Evolutionary conservation across 345 rosid genomes (phyloP), one percentile per base, ranked within the genome.

Genomic region (Lepidium didymum): DNA sequence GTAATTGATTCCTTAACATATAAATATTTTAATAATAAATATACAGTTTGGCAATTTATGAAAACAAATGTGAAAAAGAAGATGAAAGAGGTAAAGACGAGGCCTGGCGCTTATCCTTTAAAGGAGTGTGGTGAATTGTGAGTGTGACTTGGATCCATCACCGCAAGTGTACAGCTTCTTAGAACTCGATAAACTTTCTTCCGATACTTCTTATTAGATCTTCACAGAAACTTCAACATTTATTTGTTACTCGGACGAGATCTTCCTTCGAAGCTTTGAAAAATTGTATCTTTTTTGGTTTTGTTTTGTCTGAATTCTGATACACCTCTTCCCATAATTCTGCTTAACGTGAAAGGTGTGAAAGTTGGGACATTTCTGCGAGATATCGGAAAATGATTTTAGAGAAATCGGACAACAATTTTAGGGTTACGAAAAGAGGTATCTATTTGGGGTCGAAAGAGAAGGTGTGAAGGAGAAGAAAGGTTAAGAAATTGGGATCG

Each of bases 141-240:
- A 73, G 42, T 57, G 50, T 50, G 62, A 73, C 56, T 66, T 57
- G 44, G 77, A 73, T 72, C 72, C 77, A 73, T 73, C 72, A 66
- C 67, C 62, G 43, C 8, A 42, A 33, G 62, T 6, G 1, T 33
- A 66, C 67, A 50, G 61, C 72, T 73, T 16, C 67, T 65, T 59
- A 35, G 62, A 74, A 59, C 77, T 51, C 67, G 62, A 53, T 43
- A 35, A 0, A 51, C 68, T 18, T 23, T 41, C 68, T 18, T 2
- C 12, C 51, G 15, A 53, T 62, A 23, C 29, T 47, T 47, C 14
- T 19, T 29, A 56, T 56, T 56, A 47, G 45, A 71, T 71, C 69
- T 71, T 71, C 69, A 61, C 10, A 21, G 54, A 71, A 54, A 46
- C 35, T n/a, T 33, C 15, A 36, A 12, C 42, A 31, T 62, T 62